A percentile compares a stretch with the other conserved stretches of the same genome.
Evolutionary conservation across 148 eudicot species (phyloP).

Genomic region (Diospyros lotus): DNA sequence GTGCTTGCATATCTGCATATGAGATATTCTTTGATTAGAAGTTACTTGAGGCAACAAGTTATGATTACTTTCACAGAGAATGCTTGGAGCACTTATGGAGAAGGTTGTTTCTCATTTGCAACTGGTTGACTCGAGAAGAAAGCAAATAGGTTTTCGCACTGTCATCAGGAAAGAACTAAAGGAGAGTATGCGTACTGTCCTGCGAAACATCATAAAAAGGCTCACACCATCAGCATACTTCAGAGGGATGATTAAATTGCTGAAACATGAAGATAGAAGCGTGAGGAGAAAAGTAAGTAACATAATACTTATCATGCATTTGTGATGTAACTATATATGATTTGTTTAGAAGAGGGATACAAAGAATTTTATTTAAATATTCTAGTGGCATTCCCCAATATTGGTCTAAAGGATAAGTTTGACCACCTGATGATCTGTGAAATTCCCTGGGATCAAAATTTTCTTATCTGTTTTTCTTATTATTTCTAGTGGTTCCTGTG

Average conservation of each 20-base stretch:
- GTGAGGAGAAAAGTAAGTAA: constrained; percentile 59
- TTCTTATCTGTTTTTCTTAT: background rate
- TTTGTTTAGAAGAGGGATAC: too few species aligned
- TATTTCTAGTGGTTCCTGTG: background rate
- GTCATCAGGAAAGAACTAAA: constrained; percentile 62
- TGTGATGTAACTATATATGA: too few species aligned
- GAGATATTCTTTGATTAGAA: background rate
- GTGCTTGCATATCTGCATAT: background rate
- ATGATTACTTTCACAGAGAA: constrained; percentile 26
- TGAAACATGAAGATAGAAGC: constrained; percentile 43
- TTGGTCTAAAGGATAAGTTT: background rate
- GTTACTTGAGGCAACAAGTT: background rate
- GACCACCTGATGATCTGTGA: background rate
- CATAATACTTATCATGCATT: background rate
- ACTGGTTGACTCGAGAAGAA: constrained; percentile 48
- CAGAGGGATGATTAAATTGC: constrained; percentile 43
- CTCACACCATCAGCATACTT: constrained; percentile 66
- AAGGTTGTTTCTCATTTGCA: constrained; percentile 59
- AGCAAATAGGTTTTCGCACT: constrained; percentile 34
- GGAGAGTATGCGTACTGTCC: constrained; percentile 47
- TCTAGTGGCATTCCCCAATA: background rate
- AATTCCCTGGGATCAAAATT: background rate
- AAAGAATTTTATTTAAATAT: background rate
- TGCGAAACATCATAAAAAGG: constrained; percentile 43
- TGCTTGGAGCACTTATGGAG: constrained; percentile 63